Conservation (phyloP, 2,329 filamentous ascomycete genomes). For the Elsinoe australis region DNA sequence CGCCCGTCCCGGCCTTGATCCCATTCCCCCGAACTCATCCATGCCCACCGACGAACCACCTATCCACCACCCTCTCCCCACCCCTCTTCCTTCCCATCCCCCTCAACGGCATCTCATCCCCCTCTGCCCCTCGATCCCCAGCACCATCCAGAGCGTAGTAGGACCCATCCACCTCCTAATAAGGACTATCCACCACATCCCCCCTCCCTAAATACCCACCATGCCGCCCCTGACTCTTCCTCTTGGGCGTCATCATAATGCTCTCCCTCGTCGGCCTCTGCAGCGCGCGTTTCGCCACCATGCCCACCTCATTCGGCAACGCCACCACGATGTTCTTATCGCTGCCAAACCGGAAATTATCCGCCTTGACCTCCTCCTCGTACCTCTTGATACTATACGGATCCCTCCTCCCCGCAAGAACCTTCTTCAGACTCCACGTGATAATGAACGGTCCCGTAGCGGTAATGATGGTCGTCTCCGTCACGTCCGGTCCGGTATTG, state of each 20-base stretch:
- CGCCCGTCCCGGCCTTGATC: no score
- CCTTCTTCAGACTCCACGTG: conserved; percentile 91
- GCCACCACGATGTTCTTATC: conserved; percentile 99
- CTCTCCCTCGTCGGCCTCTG: conserved; percentile 87
- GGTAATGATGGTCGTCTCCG: conserved; percentile 90
- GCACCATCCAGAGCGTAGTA: background rate
- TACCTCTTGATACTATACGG: conserved; percentile 97
- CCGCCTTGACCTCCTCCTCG: conserved; percentile 87
- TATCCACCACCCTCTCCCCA: background rate
- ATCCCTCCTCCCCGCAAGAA: conserved; percentile 70
- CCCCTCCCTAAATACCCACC: conserved; percentile 69
- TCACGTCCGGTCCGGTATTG: conserved; percentile 72
- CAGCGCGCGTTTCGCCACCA: conserved; percentile 81
- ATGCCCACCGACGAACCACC: background rate
- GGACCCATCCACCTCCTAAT: conserved; percentile 32
- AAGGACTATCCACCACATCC: conserved; percentile 73
- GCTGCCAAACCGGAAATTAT: conserved; percentile 95
- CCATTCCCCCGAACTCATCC: no score
- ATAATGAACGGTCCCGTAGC: conserved; percentile 95
- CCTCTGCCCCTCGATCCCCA: background rate
- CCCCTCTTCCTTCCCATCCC: background rate
- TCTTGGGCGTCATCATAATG: conserved; percentile 53
- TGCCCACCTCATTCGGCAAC: conserved; percentile 93
- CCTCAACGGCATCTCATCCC: background rate
- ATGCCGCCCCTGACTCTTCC: conserved; percentile 23